These are phyloP conservation scores for Puccinia coronata DNA, from an alignment of 1,284 basidiomycete species.

Conservation along the genomic window DNA sequence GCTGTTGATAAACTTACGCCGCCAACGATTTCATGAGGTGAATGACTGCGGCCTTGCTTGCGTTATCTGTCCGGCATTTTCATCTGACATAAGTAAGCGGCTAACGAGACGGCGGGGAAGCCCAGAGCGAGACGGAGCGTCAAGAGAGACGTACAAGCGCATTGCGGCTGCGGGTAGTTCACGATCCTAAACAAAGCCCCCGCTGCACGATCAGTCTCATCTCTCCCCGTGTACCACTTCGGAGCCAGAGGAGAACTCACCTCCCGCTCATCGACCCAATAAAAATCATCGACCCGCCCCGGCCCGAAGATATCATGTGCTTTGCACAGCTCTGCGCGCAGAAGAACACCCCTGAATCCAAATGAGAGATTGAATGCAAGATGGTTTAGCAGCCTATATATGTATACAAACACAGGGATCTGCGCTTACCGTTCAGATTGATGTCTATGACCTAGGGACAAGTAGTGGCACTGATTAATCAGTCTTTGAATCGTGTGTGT, in stretches of 20 bases:
- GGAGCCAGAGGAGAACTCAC: not conserved
- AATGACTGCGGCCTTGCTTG: constrained; percentile 47
- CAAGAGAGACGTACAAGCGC: constrained; percentile 27
- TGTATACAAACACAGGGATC: too few species aligned
- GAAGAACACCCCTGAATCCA: constrained; percentile 34
- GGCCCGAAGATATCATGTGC: constrained; percentile 48
- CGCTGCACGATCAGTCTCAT: too few species aligned
- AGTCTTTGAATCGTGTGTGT: not conserved
- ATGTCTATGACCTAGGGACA: constrained; percentile 37
- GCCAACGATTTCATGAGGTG: constrained; percentile 49
- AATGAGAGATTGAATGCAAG: not conserved
- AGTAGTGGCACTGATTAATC: not conserved
- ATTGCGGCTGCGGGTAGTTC: constrained; percentile 47
- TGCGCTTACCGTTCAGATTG: constrained; percentile 42
- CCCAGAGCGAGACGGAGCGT: too few species aligned
- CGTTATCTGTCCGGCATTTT: too few species aligned
- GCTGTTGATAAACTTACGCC: constrained; percentile 11
- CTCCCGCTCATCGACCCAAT: constrained; percentile 49
- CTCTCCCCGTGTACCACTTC: not conserved
- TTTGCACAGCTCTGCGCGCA: constrained; percentile 48
- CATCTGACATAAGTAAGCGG: too few species aligned
- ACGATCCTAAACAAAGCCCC: constrained; percentile 20
- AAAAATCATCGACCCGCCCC: constrained; percentile 48
- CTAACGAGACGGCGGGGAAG: too few species aligned
- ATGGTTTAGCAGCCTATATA: too few species aligned